phyloP scores from a whole-genome alignment of 78 protist species.

The Paratrimastix pyriformis region DNA sequence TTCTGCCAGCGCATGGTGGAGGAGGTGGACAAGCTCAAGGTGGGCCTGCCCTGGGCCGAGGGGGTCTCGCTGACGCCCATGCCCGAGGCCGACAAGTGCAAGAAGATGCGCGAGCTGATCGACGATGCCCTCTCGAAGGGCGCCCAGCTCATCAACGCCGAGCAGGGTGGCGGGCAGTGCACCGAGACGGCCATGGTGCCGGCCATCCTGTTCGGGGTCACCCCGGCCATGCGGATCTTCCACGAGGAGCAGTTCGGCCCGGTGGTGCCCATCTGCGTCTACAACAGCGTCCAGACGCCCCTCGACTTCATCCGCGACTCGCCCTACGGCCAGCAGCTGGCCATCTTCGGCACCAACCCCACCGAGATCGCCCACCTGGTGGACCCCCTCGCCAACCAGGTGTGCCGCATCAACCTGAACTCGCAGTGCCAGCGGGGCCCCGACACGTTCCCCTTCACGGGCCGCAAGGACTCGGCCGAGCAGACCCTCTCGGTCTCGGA shows the following conservation, averaged over 20 bases:
- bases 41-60: constrained; percentile 39
- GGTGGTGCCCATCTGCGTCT: constrained; percentile 10
- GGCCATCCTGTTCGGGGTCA: neutral
- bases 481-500: constrained; percentile 28
- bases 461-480: constrained; percentile 29
- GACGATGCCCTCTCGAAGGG: constrained; percentile 27
- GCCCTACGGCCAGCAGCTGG: constrained; percentile 30
- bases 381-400: constrained; percentile 13
- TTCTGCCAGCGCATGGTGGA: neutral
- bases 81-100: constrained; percentile 26
- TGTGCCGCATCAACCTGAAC: constrained; percentile 40
- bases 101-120: neutral
- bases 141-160: constrained; percentile 14
- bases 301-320: neutral
- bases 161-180: constrained; percentile 14
- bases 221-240: constrained; percentile 9
- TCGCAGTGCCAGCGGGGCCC: constrained; percentile 38
- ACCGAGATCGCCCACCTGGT: neutral
- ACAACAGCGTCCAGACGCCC: neutral
- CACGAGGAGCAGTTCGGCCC: constrained; percentile 50
- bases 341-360: constrained; percentile 6
- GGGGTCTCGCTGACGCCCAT: constrained; percentile 33
- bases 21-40: constrained; percentile 11
- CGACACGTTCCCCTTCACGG: constrained; percentile 38
- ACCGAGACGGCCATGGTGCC: constrained; percentile 12